Evolutionary conservation across 1,139 yeast genomes (phyloP).

Genomic region (Blastobotrys raffinosifermentans): DNA sequence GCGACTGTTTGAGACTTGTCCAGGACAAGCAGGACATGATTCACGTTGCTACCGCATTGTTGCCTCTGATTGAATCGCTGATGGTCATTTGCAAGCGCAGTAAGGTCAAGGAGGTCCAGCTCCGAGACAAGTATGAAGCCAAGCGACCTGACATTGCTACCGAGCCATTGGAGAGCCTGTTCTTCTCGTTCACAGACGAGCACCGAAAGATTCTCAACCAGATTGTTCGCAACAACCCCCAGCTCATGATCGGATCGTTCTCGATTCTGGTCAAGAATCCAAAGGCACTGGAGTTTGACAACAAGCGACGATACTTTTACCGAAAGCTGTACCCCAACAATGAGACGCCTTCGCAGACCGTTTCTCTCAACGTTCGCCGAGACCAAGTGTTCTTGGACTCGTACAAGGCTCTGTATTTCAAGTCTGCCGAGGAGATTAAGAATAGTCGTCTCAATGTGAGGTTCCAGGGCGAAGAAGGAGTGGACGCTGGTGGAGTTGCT

Average conservation of each 20-base stretch:
- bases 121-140: slow-evolving; percentile 48
- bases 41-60: slow-evolving; percentile 71
- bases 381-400: slow-evolving; percentile 92
- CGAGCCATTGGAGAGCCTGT: slow-evolving; percentile 73
- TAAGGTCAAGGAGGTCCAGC: slow-evolving; percentile 50
- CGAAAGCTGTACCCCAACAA: slow-evolving; percentile 41
- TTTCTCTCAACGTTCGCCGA: slow-evolving; percentile 69
- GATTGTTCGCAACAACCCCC: slow-evolving; percentile 88
- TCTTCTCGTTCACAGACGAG: slow-evolving; percentile 83
- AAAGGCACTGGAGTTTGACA: slow-evolving; percentile 87
- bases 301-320: slow-evolving; percentile 81
- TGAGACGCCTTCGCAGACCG: slow-evolving; percentile 33
- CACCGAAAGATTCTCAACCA: slow-evolving; percentile 86
- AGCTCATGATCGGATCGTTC: slow-evolving; percentile 94
- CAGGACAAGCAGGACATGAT: slow-evolving; percentile 41
- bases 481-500: slow-evolving; percentile 97
- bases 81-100: slow-evolving; percentile 95
- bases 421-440: slow-evolving; percentile 68
- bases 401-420: slow-evolving; percentile 76
- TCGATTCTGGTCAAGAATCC: slow-evolving; percentile 86
- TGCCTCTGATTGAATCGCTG: slow-evolving; percentile 84
- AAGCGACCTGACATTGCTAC: slow-evolving; percentile 59
- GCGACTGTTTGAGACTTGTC: slow-evolving; percentile 59
- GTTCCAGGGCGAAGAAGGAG: slow-evolving; percentile 92
- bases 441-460: slow-evolving; percentile 68